These are phyloP conservation scores for Pseudogymnoascus sp. DNA, from an alignment of 2,329 filamentous ascomycete species.

Conservation along the genomic window DNA sequence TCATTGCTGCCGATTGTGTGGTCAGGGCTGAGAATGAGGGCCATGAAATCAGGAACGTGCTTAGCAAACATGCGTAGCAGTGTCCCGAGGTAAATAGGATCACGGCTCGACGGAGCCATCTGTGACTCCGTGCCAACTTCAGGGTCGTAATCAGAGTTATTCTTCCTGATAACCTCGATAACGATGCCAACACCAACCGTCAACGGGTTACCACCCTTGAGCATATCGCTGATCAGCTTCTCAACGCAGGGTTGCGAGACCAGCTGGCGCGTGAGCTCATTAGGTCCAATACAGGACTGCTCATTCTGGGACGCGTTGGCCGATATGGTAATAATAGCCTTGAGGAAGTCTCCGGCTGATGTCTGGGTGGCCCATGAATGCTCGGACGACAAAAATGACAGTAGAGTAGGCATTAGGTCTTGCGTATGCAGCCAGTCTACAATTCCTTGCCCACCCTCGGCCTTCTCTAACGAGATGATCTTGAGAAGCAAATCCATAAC, in stretches of 20 bases:
- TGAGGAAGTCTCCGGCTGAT: conserved; percentile 92
- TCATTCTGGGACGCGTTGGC: conserved; percentile 97
- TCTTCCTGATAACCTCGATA: conserved; percentile 97
- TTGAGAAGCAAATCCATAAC: conserved; percentile 96
- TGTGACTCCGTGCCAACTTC: conserved; percentile 78
- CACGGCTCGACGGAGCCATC: conserved; percentile 69
- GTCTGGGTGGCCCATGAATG: conserved; percentile 88
- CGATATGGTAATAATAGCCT: conserved; percentile 97
- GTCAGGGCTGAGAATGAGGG: conserved; percentile 68
- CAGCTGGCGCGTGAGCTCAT: conserved; percentile 88
- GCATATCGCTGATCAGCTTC: conserved; percentile 82
- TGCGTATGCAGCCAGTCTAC: conserved; percentile 95
- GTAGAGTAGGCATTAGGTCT: conserved; percentile 74
- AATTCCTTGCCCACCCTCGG: conserved; percentile 81
- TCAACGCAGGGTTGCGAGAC: conserved; percentile 80
- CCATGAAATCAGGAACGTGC: conserved; percentile 91
- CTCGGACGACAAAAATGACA: conserved; percentile 78
- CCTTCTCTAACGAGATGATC: conserved; percentile 92
- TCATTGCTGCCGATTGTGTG: conserved; percentile 48
- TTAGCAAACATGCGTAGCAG: conserved; percentile 81
- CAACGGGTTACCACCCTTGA: conserved; percentile 83
- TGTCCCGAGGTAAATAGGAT: conserved; percentile 92
- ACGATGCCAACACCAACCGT: conserved; percentile 96
- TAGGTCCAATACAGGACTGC: conserved; percentile 96
- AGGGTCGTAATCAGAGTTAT: conserved; percentile 97